A percentile compares a stretch with the other conserved stretches of the same genome.
Conservation (phyloP, 352 stramenopile genomes). For the Globisporangium cederbergense region DNA sequence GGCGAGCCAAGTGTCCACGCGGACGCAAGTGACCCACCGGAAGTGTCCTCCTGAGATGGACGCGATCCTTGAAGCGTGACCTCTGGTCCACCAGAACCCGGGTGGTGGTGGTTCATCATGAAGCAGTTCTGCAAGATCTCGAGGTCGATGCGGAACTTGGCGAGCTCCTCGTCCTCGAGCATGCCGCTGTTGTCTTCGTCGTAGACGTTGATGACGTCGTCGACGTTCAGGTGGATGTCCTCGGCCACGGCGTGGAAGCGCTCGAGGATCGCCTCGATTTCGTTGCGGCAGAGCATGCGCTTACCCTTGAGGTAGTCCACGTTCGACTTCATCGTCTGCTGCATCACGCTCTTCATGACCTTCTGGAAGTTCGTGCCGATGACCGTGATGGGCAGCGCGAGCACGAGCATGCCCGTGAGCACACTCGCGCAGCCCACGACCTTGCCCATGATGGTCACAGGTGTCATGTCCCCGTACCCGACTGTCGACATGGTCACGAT, state of each 20-base stretch:
- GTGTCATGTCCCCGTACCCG: conserved; percentile 86
- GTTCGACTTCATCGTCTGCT: conserved; percentile 77
- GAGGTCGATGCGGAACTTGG: conserved; percentile 62
- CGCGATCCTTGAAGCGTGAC: not conserved
- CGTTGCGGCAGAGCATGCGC: conserved; percentile 62
- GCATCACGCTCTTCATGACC: conserved; percentile 77
- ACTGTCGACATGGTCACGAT: conserved; percentile 92
- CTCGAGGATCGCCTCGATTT: conserved; percentile 70
- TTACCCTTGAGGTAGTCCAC: conserved; percentile 75
- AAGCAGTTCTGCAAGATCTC: conserved; percentile 72
- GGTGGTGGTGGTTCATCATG: conserved; percentile 30
- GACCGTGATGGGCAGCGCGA: conserved; percentile 89
- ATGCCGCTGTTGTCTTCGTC: conserved; percentile 76
- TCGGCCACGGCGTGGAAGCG: conserved; percentile 72
- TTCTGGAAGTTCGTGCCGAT: conserved; percentile 88
- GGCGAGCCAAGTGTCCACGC: conserved; percentile 5
- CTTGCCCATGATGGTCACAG: conserved; percentile 68
- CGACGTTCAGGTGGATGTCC: conserved; percentile 68
- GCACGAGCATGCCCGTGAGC: conserved; percentile 81
- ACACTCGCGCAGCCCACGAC: conserved; percentile 69
- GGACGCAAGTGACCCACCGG: not conserved
- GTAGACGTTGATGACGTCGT: conserved; percentile 80
- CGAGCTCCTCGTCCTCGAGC: conserved; percentile 73
- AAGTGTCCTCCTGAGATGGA: not conserved
- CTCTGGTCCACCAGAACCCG: not conserved